Conservation (phyloP, 352 stramenopile genomes). For the Pythium vanterpoolii region DNA sequence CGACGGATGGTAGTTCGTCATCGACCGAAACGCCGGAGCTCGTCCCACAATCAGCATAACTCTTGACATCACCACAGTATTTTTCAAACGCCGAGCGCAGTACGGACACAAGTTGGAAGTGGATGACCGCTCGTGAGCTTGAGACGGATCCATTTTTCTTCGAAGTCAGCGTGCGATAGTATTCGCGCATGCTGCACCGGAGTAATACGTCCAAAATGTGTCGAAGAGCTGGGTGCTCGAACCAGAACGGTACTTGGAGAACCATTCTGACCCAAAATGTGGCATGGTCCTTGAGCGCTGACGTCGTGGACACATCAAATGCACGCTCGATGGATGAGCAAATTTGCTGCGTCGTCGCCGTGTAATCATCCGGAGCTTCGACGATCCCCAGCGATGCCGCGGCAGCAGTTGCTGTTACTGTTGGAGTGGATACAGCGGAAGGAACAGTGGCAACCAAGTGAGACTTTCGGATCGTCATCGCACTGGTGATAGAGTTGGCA, state of each 20-base stretch:
- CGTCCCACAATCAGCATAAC: constrained; percentile 3
- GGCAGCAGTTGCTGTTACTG: constrained; percentile 30
- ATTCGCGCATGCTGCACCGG: constrained; percentile 56
- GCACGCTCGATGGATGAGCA: constrained; percentile 52
- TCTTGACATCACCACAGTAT: constrained; percentile 19
- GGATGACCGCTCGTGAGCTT: constrained; percentile 10
- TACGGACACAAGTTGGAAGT: constrained; percentile 20
- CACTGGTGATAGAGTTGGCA: constrained; percentile 26
- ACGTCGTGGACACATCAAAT: constrained; percentile 54
- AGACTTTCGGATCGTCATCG: constrained; percentile 28
- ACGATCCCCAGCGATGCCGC: constrained; percentile 50
- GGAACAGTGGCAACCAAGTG: constrained; percentile 26
- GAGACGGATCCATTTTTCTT: constrained; percentile 9
- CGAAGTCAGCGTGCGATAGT: constrained; percentile 11
- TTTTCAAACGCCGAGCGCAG: constrained; percentile 12
- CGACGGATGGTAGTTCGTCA: constrained; percentile 29
- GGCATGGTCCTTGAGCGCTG: constrained; percentile 35
- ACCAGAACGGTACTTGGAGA: constrained; percentile 75
- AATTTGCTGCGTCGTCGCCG: constrained; percentile 46
- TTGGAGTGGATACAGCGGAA: constrained; percentile 16
- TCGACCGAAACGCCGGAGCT: constrained; percentile 26
- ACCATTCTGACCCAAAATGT: constrained; percentile 62
- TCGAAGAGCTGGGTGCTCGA: constrained; percentile 65
- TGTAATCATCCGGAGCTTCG: constrained; percentile 39
- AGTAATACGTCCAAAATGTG: constrained; percentile 67